These are phyloP conservation scores for Zea luxurians DNA, from an alignment of 176 grass and related monocot genomes.

Conservation along the genomic window DNA sequence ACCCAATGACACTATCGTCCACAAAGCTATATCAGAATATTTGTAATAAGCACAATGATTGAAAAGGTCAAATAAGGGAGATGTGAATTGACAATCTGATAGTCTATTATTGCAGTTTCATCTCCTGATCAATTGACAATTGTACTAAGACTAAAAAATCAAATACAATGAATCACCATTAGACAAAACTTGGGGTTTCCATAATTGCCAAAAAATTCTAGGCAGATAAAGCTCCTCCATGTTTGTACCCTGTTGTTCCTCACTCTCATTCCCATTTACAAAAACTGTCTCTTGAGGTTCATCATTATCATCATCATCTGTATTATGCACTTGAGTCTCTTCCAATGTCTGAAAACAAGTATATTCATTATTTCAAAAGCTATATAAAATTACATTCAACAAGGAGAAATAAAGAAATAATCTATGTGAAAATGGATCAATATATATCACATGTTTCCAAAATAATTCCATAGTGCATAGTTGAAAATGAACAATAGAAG, in stretches of 20 bases:
- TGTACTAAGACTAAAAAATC: conserved; percentile 17
- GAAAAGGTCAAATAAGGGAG: not conserved
- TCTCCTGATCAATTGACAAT: not conserved
- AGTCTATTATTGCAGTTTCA: not conserved
- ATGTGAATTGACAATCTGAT: not conserved
- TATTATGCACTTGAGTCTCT: conserved; percentile 50
- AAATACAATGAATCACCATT: conserved; percentile 45
- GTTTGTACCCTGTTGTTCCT: conserved; percentile 80
- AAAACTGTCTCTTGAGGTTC: conserved; percentile 61
- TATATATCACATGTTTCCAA: not conserved
- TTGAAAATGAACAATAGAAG: conserved; percentile 23
- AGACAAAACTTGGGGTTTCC: conserved; percentile 49
- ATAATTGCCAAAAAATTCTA: conserved; percentile 44
- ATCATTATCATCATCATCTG: conserved; percentile 50
- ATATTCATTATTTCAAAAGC: conserved; percentile 4
- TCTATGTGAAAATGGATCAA: conserved; percentile 14
- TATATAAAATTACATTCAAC: conserved; percentile 6
- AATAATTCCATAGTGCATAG: conserved; percentile 8
- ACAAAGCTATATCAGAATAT: not conserved
- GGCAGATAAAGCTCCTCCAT: conserved; percentile 54
- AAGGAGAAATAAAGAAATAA: conserved; percentile 34
- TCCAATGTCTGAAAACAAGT: conserved; percentile 38
- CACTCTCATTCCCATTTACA: conserved; percentile 89
- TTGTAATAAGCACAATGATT: not conserved
- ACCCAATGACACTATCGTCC: not conserved